Conservation (phyloP, 2,329 filamentous ascomycete genomes). For the Trichoderma sp. region DNA sequence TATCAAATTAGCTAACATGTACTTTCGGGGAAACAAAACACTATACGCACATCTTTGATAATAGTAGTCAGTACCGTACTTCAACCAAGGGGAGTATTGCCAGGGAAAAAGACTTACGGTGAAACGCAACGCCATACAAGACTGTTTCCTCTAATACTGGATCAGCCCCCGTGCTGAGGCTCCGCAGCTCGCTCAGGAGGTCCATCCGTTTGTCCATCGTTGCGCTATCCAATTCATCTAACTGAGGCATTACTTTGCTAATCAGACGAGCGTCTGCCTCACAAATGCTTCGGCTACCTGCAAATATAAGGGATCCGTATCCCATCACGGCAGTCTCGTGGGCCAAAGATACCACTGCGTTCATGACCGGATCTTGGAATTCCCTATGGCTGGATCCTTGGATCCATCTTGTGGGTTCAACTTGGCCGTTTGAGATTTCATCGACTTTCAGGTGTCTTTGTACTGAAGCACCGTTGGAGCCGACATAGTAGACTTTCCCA, state of each 20-base stretch:
- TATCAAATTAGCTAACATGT: constrained; percentile 36
- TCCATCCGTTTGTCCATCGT: constrained; percentile 63
- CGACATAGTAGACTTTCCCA: constrained; percentile 64
- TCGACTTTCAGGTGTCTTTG: constrained; percentile 54
- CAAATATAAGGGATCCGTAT: constrained; percentile 73
- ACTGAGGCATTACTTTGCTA: constrained; percentile 63
- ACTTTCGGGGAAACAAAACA: not conserved
- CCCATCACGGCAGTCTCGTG: constrained; percentile 68
- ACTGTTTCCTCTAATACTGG: constrained; percentile 65
- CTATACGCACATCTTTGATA: constrained; percentile 41
- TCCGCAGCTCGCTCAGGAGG: constrained; percentile 66
- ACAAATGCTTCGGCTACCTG: constrained; percentile 66
- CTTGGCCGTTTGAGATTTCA: constrained; percentile 39
- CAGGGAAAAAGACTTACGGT: constrained; percentile 53
- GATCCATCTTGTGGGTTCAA: constrained; percentile 51
- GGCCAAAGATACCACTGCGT: constrained; percentile 69
- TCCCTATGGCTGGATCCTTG: constrained; percentile 60
- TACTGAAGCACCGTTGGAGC: constrained; percentile 56
- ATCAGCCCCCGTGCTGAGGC: constrained; percentile 67
- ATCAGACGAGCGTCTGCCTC: constrained; percentile 70
- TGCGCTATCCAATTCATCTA: constrained; percentile 47
- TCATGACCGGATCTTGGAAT: constrained; percentile 64
- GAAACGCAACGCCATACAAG: constrained; percentile 69
- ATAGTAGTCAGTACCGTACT: not conserved
- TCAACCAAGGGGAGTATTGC: not conserved